Evolutionary conservation across 192 early-diverging fungal genomes (phyloP).

Genomic region (Cladochytrium replicatum): DNA sequence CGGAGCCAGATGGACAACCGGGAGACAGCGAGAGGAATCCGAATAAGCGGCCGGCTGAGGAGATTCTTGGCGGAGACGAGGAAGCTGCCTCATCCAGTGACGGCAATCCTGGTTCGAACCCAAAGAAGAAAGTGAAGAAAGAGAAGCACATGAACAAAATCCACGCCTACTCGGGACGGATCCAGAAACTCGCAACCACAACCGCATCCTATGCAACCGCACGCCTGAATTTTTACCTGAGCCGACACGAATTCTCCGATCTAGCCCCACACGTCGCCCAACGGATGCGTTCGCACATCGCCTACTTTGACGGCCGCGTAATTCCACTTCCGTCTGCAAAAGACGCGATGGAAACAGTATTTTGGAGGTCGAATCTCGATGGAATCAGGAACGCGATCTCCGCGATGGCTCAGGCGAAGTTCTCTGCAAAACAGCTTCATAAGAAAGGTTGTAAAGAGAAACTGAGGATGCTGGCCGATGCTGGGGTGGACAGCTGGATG

Average conservation of each 20-base stretch:
- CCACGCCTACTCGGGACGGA: conserved; percentile 37
- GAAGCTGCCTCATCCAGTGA: background rate
- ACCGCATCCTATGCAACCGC: conserved; percentile 34
- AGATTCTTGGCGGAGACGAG: too few species aligned
- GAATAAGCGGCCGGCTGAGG: background rate
- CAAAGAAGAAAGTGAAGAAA: conserved; percentile 4
- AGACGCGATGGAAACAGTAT: conserved; percentile 31
- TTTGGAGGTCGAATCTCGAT: conserved; percentile 48
- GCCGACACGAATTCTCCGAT: conserved; percentile 16
- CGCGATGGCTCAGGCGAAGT: conserved; percentile 4
- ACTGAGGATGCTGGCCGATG: conserved; percentile 22
- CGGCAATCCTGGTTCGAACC: too few species aligned
- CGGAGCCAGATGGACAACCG: background rate
- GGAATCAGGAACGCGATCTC: conserved; percentile 38
- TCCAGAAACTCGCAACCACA: conserved; percentile 40
- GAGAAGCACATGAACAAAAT: background rate
- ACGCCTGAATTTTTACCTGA: conserved; percentile 40
- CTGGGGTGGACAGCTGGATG: conserved; percentile 9
- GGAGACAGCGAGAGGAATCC: background rate
- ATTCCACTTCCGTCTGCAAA: conserved; percentile 17
- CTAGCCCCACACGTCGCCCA: conserved; percentile 1
- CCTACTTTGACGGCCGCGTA: conserved; percentile 42
- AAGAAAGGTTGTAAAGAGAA: conserved; percentile 16
- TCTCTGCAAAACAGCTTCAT: conserved; percentile 15
- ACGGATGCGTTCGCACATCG: conserved; percentile 20